Evolutionary conservation across 768 basidiomycete species (phyloP), one percentile per base, ranked within the genome.

Genomic region (Podaxis mareebaensis): DNA sequence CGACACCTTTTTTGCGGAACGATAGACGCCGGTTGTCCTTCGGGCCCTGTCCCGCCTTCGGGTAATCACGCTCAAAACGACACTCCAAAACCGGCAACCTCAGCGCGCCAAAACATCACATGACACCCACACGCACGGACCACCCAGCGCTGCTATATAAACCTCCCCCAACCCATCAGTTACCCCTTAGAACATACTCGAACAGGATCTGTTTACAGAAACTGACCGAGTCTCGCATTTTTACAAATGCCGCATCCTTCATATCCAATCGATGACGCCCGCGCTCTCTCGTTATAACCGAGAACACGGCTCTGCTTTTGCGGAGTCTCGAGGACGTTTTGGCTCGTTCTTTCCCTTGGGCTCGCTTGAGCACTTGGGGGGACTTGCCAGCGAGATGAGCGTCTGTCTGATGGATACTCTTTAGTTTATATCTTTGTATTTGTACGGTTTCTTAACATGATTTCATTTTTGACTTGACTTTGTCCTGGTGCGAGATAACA

Each of bases 171-270:
- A n/a, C 51, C 65, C 60, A 59, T 63, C 53, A 33, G 13, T 68
- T 68, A 70, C 73, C 78, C 84, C 71, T 78, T 67, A 88, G 86
- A 87, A 86, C 85, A 87, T 87, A 88, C 86, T 87, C 86, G 85
- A 84, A 83, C 85, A 88, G 86, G 86, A 87, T 88, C 86, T 88
- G 84, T 88, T 87, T 86, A 87, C 85, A 88, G 86, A 84, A 85
- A 85, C 85, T 86, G 83, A 87, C 86, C 84, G 85, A 85, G 85
- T 88, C 85, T 86, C 83, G 87, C 86, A 88, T 86, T 85, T 87
- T 85, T 86, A 87, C 79, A 81, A 85, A 85, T 88, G 86, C 85
- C 85, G 72, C 83, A 83, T 82, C 77, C 81, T 85, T 86, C 82
- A 85, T 81, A 81, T 87, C 83, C 85, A 84, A 75, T 84, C 83